Evolutionary conservation across 129 eudicot species (phyloP), one percentile per base, ranked within the genome.

Genomic region (Tanacetum coccineum): DNA sequence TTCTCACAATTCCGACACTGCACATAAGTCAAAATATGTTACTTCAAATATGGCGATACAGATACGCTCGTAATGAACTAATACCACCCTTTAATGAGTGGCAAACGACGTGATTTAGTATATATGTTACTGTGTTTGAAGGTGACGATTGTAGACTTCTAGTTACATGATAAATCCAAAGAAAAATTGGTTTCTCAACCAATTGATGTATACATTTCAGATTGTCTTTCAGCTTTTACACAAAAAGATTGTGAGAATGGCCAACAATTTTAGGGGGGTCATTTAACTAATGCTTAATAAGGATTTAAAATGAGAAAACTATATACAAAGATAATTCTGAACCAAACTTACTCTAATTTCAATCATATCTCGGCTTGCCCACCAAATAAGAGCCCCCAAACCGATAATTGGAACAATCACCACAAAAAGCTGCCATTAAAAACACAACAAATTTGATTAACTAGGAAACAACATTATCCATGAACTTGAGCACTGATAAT

Each of bases 381-480:
- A 93, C 99, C 99, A 93, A n/a, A 93, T 60, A 66, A 93, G 85
- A 76, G 83, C 99, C 79, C 92, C 99, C 22, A 93, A 57, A 22
- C 99, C 99, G 58, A 82, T 78, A 45, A 89, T 46, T n/a, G 99
- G 96, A 61, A 93, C 66, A 48, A 89, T 68, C 48, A 93, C 78
- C 74, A 84, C 89, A 81, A 89, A 68, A 55, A 93, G 89, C 99
- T 93, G 95, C 52, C 65, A 68, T 40, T 22, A 13, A 54, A 64
- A 75, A 51, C 5, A 47, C 62, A 74, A 60, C 53, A 59, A 59
- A 55, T 28, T 18, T 7, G 25, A 40, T 4, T 6, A 22, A 44
- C 54, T 67, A 32, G 11, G 59, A 53, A 53, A 51, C 0, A 51
- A 19, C 53, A 72, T 40, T 52, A 51, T 61, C 9, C 70, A 63